A percentile compares a stretch with the other conserved stretches of the same genome.
phyloP scores from a whole-genome alignment of 352 stramenopile genomes.

The Poterioochromonas sp. region DNA sequence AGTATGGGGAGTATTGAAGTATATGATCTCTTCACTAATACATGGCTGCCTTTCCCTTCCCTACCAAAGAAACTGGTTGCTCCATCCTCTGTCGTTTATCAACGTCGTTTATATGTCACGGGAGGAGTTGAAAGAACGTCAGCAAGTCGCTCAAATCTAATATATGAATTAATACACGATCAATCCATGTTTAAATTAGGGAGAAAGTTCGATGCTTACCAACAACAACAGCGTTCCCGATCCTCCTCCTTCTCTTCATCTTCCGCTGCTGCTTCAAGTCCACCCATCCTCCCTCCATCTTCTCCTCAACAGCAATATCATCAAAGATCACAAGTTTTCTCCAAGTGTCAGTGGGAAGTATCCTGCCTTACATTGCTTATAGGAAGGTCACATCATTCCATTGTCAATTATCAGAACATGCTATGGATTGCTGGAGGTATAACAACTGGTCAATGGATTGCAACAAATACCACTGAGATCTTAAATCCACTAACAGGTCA shows the following conservation, averaged over 20 bases:
- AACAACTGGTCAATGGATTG: neutral
- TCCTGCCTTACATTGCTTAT: neutral
- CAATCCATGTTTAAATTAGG: too few relatives aligned
- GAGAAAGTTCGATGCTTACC: too few relatives aligned
- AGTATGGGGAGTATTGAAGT: neutral
- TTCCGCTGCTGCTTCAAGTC: too few relatives aligned
- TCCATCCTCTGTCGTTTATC: neutral
- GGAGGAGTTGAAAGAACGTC: neutral
- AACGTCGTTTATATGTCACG: neutral
- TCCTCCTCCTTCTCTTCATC: too few relatives aligned
- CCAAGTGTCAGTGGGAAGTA: neutral
- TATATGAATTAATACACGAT: too few relatives aligned
- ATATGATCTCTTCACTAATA: neutral
- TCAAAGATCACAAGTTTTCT: neutral
- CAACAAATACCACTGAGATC: neutral
- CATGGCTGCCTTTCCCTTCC: neutral
- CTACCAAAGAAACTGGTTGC: neutral
- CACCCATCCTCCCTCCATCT: neutral
- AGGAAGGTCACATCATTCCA: neutral
- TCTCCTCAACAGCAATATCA: neutral
- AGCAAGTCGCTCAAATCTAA: neutral
- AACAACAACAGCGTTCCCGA: too few relatives aligned
- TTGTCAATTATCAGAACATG: neutral
- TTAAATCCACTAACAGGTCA: neutral
- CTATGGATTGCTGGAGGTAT: neutral